Evolutionary conservation across 225 moss, liverwort and hornwort species (phyloP).

Genomic region (Straminergon stramineum): DNA sequence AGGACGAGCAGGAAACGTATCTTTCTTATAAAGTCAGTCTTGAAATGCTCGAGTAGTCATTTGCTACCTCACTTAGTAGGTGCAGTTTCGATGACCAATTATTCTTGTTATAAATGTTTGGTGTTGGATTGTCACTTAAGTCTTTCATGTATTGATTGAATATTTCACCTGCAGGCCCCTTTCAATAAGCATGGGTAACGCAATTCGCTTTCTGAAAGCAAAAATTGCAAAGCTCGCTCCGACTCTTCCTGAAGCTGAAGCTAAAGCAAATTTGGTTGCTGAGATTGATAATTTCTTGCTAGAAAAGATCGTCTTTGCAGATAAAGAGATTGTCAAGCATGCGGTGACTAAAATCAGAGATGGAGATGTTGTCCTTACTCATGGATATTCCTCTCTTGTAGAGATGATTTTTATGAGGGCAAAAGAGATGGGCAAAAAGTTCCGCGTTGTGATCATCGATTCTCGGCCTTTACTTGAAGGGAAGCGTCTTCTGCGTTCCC

Average conservation of each 20-base stretch:
- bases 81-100: not conserved
- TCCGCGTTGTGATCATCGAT: constrained; percentile 82
- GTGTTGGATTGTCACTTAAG: not conserved
- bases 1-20: not conserved
- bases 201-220: constrained; percentile 81
- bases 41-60: not conserved
- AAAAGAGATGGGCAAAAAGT: constrained; percentile 72
- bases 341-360: constrained; percentile 90
- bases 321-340: constrained; percentile 85
- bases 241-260: constrained; percentile 57
- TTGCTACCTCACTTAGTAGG: not conserved
- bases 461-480: constrained; percentile 91
- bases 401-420: constrained; percentile 81
- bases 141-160: not conserved
- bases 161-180: constrained; percentile 53
- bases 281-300: constrained; percentile 76
- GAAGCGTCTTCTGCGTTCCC: constrained; percentile 47
- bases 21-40: not conserved
- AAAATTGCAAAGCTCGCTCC: constrained; percentile 49
- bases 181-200: constrained; percentile 93
- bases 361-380: constrained; percentile 88
- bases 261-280: constrained; percentile 59
- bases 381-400: constrained; percentile 76
- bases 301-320: constrained; percentile 82
- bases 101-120: not conserved